Evolutionary conservation across 768 basidiomycete genomes (phyloP), one percentile per base, ranked within the genome.

Genomic region (Mycena vulgaris): DNA sequence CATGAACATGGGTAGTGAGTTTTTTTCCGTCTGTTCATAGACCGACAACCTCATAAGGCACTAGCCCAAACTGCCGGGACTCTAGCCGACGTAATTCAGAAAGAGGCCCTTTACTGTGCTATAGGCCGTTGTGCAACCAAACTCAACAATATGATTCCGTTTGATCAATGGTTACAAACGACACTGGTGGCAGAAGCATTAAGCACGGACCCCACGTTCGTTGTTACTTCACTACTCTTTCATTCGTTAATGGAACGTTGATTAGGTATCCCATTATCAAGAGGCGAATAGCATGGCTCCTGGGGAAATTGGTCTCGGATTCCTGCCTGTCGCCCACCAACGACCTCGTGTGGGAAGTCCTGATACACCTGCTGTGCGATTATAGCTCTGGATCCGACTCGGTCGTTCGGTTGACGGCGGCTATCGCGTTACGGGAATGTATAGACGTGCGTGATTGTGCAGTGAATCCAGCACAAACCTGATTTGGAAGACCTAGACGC

Each of bases 201-300:
- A 59, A 86, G 89, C 39, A 82, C 83, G 5, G 89, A 92, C 69
- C 84, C 89, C 30, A 89, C 83, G 93, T 93, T 75, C 59, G 87
- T 76, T 37, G 16, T 55, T 61, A 53, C 35, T 31, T 40, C 25
- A 58, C 37, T 28, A 35, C 11, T 23, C 8, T 61, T 40, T 45
- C 16, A 55, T 39, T n/a, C 37, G 23, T 55, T 66, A 25, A 76
- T 64, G 68, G 57, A 59, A 62, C 47, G 37, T 35, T 8, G 13
- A 31, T 65, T 37, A 97, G 96, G 66, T 95, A 93, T 77, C 93
- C 94, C 0, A 93, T 99, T 62, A 89, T 99, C 69, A 97, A 98
- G 79, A 89, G 96, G n/a, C 89, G 97, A 35, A 93, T 98, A 72
- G 96, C 97, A 1, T 98, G 96, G 96, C 83, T 98, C 5, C 88